phyloP scores from a whole-genome alignment of 768 basidiomycete species.

The Filobasidium wieringae region DNA sequence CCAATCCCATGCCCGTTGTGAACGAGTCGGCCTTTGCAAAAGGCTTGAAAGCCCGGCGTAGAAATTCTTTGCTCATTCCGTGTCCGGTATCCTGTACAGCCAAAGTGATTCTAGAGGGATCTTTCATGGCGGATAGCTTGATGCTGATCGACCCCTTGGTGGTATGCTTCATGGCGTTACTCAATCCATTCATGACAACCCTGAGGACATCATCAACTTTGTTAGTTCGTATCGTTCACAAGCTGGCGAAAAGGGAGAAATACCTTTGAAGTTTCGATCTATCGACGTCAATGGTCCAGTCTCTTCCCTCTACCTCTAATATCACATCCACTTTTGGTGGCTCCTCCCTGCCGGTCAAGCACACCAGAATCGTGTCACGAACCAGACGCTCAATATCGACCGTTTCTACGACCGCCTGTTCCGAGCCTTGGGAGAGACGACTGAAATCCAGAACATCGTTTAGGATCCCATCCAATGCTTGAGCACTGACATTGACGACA shows the following conservation, averaged over 20 bases:
- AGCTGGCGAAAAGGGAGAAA: slow-evolving; percentile 12
- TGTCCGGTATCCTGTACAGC: slow-evolving; percentile 19
- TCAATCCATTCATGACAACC: slow-evolving; percentile 26
- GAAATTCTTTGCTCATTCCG: slow-evolving; percentile 17
- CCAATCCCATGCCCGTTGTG: slow-evolving; percentile 25
- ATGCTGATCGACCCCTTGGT: slow-evolving; percentile 15
- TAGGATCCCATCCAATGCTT: slow-evolving; percentile 19
- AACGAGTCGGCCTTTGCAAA: slow-evolving; percentile 26
- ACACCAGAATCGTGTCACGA: not conserved
- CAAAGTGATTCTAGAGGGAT: slow-evolving; percentile 1
- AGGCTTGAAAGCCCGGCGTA: slow-evolving; percentile 18
- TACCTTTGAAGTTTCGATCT: slow-evolving; percentile 23
- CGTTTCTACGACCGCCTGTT: not conserved
- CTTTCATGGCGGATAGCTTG: not conserved
- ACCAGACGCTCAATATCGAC: not conserved
- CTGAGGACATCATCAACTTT: slow-evolving; percentile 3
- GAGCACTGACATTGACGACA: not conserved
- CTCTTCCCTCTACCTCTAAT: slow-evolving; percentile 3
- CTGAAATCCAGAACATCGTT: slow-evolving; percentile 23
- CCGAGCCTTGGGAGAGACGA: not conserved
- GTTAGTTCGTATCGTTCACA: slow-evolving; percentile 6
- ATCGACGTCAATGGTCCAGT: slow-evolving; percentile 20
- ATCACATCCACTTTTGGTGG: not conserved
- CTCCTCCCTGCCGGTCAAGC: not conserved
- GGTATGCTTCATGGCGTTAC: slow-evolving; percentile 21